These are phyloP conservation scores for Acanthamoeba castellanii DNA, from an alignment of 208 protist genomes.

Conservation along the genomic window DNA sequence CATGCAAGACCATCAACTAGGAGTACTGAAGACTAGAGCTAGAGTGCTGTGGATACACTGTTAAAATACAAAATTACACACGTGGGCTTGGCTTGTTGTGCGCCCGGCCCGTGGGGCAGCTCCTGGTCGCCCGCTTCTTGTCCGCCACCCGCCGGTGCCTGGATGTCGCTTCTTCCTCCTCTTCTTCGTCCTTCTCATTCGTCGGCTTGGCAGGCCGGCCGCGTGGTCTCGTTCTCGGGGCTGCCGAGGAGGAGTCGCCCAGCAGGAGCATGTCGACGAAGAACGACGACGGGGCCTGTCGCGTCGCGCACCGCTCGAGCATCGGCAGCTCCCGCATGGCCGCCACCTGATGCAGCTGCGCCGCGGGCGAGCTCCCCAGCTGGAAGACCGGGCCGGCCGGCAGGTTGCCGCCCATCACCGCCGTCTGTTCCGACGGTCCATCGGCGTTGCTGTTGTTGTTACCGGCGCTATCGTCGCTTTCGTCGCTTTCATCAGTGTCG, in stretches of 20 bases:
- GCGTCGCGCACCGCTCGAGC: neutral
- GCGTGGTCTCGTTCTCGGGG: neutral
- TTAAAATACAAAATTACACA: no score
- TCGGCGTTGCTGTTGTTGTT: no score
- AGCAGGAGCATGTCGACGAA: constrained; percentile 26
- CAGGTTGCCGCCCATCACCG: neutral
- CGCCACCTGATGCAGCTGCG: constrained; percentile 6
- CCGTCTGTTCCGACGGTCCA: neutral
- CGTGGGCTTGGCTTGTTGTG: neutral
- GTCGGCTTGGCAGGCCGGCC: no score
- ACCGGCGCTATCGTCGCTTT: neutral
- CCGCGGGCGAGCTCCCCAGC: neutral
- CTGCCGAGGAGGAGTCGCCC: neutral
- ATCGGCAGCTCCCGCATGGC: neutral
- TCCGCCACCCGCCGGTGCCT: neutral
- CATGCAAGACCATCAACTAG: no score
- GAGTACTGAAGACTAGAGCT: no score
- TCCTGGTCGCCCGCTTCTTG: neutral
- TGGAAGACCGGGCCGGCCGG: neutral
- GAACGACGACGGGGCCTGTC: neutral
- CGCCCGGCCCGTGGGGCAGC: neutral
- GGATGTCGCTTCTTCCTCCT: neutral
- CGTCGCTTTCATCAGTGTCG: neutral
- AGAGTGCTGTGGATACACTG: no score
- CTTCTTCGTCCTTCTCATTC: neutral